A percentile compares a stretch with the other conserved stretches of the same genome.
Conservation (phyloP, 441 rosid species). For the Croton laevigatus region DNA sequence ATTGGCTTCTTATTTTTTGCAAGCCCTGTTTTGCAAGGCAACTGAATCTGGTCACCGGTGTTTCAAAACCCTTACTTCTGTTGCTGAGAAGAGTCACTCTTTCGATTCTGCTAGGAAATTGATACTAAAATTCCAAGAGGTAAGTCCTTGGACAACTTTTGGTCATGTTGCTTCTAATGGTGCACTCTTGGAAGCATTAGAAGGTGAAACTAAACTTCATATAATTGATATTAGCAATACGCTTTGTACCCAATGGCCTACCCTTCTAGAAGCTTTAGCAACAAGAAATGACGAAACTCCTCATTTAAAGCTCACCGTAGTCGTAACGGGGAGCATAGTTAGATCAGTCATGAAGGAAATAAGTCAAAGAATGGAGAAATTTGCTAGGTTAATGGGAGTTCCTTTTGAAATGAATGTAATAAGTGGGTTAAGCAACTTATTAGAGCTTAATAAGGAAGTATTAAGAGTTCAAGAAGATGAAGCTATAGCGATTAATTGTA, state of each 20-base stretch:
- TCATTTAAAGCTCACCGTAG: constrained; percentile 58
- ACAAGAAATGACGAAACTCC: constrained; percentile 71
- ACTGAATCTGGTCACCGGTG: constrained; percentile 58
- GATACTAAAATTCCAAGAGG: constrained; percentile 75
- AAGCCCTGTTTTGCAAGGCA: constrained; percentile 68
- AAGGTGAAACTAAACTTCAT: constrained; percentile 62
- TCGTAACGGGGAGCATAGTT: constrained; percentile 44
- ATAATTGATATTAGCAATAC: constrained; percentile 71
- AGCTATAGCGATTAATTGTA: constrained; percentile 62
- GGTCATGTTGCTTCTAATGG: constrained; percentile 80
- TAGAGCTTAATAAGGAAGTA: constrained; percentile 46
- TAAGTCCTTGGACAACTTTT: constrained; percentile 77
- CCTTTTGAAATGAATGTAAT: constrained; percentile 63
- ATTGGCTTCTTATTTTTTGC: constrained; percentile 62
- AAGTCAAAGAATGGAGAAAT: constrained; percentile 75
- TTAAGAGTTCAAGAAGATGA: constrained; percentile 51
- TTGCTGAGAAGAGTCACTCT: constrained; percentile 54
- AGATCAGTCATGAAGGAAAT: constrained; percentile 61
- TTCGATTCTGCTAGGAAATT: constrained; percentile 63
- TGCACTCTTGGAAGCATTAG: constrained; percentile 67
- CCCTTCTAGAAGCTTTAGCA: constrained; percentile 64
- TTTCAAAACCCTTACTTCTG: constrained; percentile 59
- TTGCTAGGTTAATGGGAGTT: constrained; percentile 77
- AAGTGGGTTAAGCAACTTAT: constrained; percentile 37
- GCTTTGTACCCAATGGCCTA: constrained; percentile 89